These are phyloP conservation scores for Diaporthe eres DNA, from an alignment of 2,329 filamentous ascomycete species.

Conservation along the genomic window DNA sequence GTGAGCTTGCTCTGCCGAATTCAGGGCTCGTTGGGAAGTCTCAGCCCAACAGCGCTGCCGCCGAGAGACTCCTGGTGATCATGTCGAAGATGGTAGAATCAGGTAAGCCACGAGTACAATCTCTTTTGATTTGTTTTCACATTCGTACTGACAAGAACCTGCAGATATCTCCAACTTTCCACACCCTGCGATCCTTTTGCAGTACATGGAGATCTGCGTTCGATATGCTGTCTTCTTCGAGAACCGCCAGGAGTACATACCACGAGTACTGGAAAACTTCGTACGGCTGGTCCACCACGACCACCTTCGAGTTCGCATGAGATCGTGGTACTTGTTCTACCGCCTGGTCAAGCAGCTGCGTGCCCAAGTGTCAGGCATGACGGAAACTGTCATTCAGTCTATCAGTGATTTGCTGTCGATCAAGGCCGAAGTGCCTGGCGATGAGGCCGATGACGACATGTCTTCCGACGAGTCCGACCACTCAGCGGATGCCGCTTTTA, in stretches of 20 bases:
- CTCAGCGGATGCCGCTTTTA: slow-evolving; percentile 91
- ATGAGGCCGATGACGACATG: slow-evolving; percentile 89
- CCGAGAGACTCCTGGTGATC: slow-evolving; percentile 88
- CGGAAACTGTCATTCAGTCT: slow-evolving; percentile 91
- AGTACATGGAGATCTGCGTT: slow-evolving; percentile 99
- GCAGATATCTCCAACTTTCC: slow-evolving; percentile 86
- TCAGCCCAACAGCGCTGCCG: slow-evolving; percentile 82
- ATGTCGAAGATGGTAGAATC: slow-evolving; percentile 97
- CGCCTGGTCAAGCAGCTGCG: slow-evolving; percentile 92
- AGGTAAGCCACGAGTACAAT: slow-evolving; percentile 66
- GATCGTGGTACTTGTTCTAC: slow-evolving; percentile 98
- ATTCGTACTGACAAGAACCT: slow-evolving; percentile 40
- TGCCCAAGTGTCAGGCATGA: slow-evolving; percentile 86
- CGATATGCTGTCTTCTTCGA: slow-evolving; percentile 96
- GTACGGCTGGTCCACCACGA: slow-evolving; percentile 90
- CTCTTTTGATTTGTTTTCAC: background rate
- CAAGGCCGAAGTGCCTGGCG: slow-evolving; percentile 87
- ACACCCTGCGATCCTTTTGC: slow-evolving; percentile 91
- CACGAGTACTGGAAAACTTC: slow-evolving; percentile 90
- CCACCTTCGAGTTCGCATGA: slow-evolving; percentile 86
- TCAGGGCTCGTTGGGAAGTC: slow-evolving; percentile 90
- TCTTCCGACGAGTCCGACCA: slow-evolving; percentile 94
- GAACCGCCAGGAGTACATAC: slow-evolving; percentile 83
- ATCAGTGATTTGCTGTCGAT: slow-evolving; percentile 91
- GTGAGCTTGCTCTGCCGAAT: slow-evolving; percentile 91